Percentiles rank a stretch among this genome's conserved stretches.
Conservation (phyloP, 371 early-diverging fungal species). For the Polyrhizophydium stewartii region DNA sequence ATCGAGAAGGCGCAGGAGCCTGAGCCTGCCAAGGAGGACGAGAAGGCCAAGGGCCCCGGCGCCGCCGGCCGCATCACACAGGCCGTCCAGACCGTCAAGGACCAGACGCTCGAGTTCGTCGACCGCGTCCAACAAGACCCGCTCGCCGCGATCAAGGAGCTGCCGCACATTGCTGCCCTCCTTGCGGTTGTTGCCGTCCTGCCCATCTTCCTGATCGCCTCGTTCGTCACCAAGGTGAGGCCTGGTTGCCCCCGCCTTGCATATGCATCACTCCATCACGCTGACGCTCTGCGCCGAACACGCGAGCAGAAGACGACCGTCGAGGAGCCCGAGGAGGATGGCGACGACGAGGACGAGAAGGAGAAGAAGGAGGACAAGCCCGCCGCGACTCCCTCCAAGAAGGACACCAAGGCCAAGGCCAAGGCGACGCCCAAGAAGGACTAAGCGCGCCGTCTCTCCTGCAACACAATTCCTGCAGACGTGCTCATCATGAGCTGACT, state of each 20-base stretch:
- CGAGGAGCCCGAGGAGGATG: slow-evolving; percentile 27
- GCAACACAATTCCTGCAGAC: too few relatives aligned
- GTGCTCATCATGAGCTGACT: too few relatives aligned
- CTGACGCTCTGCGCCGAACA: background rate
- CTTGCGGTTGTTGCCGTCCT: slow-evolving; percentile 33
- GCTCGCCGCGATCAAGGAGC: slow-evolving; percentile 45
- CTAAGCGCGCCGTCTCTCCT: background rate
- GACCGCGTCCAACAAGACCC: slow-evolving; percentile 40
- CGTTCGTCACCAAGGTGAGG: slow-evolving; percentile 5
- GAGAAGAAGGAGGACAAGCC: slow-evolving; percentile 10
- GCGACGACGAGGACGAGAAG: slow-evolving; percentile 23
- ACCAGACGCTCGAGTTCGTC: slow-evolving; percentile 37
- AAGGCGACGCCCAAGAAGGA: slow-evolving; percentile 1
- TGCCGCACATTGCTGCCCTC: slow-evolving; percentile 42
- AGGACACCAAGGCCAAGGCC: background rate
- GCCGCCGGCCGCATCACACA: background rate
- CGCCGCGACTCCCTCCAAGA: background rate
- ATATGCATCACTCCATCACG: slow-evolving; percentile 2
- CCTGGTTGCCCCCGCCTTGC: background rate
- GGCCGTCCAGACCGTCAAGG: background rate
- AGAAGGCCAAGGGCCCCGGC: background rate
- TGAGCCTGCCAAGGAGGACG: slow-evolving; percentile 17
- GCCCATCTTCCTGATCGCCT: slow-evolving; percentile 19
- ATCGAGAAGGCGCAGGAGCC: slow-evolving; percentile 48
- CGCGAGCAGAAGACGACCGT: slow-evolving; percentile 11